These are phyloP conservation scores for Penicillium sclerotigenum DNA, from an alignment of 2,329 filamentous ascomycete species.

Conservation along the genomic window DNA sequence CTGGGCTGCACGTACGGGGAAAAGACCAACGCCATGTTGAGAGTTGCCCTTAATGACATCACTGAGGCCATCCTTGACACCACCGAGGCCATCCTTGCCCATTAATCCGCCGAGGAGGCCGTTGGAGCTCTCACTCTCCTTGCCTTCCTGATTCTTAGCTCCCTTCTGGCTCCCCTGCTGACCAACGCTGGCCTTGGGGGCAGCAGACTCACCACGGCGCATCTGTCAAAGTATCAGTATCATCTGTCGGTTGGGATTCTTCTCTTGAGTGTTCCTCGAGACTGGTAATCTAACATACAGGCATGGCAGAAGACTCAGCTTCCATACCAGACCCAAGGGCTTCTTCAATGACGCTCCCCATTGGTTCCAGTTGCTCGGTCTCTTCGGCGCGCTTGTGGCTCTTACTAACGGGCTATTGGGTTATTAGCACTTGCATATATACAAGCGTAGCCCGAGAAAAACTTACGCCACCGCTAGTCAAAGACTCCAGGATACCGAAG, in stretches of 20 bases:
- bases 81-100: constrained; percentile 15
- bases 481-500: constrained; percentile 4
- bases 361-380: background rate
- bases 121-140: background rate
- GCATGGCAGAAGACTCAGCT: background rate
- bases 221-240: background rate
- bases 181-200: background rate
- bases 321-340: background rate
- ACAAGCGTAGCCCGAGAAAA: accelerated
- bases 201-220: background rate
- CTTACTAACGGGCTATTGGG: background rate
- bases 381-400: constrained; percentile 12
- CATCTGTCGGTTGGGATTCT: no score
- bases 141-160: background rate
- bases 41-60: constrained; percentile 12
- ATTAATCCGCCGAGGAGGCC: constrained; percentile 8
- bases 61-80: constrained; percentile 16
- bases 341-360: background rate
- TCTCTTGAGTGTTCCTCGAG: background rate
- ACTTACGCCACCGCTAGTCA: constrained; percentile 17
- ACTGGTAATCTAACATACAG: background rate
- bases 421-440: background rate
- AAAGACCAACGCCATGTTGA: constrained; percentile 22
- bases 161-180: background rate
- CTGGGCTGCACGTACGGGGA: constrained; percentile 12